Conservation (phyloP, 1,284 basidiomycete genomes). For the Moesziomyces globuligerus region DNA sequence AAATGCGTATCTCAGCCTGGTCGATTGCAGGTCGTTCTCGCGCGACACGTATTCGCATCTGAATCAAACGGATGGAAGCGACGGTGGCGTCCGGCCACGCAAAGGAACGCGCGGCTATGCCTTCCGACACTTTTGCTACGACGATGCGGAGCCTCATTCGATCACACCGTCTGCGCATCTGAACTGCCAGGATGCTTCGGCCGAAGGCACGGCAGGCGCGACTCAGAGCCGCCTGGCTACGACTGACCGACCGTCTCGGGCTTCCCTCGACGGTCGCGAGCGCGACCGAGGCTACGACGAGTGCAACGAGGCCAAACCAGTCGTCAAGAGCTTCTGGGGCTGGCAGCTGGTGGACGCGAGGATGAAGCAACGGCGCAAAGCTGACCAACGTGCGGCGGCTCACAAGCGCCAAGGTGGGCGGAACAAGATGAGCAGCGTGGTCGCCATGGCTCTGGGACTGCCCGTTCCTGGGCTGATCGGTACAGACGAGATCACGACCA, state of each 20-base stretch:
- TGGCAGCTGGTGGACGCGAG: slow-evolving; percentile 52
- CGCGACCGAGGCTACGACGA: slow-evolving; percentile 38
- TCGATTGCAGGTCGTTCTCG: slow-evolving; percentile 53
- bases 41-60: slow-evolving; percentile 35
- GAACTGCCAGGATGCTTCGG: background rate
- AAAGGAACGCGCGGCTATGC: slow-evolving; percentile 29
- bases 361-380: slow-evolving; percentile 37
- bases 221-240: background rate
- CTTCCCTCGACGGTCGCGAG: slow-evolving; percentile 11
- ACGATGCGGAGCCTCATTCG: slow-evolving; percentile 27
- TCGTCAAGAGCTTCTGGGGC: slow-evolving; percentile 55
- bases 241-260: background rate
- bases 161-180: background rate
- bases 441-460: slow-evolving; percentile 37
- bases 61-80: slow-evolving; percentile 11
- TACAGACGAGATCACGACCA: background rate
- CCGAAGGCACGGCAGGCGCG: no score
- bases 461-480: background rate
- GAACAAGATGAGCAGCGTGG: slow-evolving; percentile 19
- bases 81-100: slow-evolving; percentile 35
- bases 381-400: slow-evolving; percentile 24
- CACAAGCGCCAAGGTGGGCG: slow-evolving; percentile 9
- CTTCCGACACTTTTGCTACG: slow-evolving; percentile 39
- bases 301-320: slow-evolving; percentile 43
- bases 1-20: slow-evolving; percentile 47